Base-by-base conservation (phyloP, 305 asterid species). In the Fraxinus ornus region DNA sequence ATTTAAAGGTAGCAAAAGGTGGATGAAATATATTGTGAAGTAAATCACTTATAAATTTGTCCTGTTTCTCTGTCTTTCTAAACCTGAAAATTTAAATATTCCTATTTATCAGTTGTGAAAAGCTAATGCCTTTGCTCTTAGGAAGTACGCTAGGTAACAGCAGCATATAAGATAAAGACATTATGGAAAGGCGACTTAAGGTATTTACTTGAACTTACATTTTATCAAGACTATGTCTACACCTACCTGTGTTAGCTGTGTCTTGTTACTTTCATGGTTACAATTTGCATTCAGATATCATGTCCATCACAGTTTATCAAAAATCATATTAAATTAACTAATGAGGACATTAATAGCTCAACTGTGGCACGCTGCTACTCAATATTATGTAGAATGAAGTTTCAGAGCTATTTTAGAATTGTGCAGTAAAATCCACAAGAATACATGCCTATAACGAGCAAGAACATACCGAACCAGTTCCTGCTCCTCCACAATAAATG, bases 401-500 rank as follows among this genome's bases (percentile, higher is more conserved):
- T 47, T 32, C 71, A 33, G 7, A 12, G 68, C 4, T 26, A 12
- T 13, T 2, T 21, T 5, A 22, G 8, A 66, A 19, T 10, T 64
- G 13, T 37, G 68, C 30, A 79, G 47, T 21, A 66, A 73, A 78
- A 78, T 57, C 57, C 78, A 78, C 71, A 78, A 30, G 76, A 77
- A 39, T 8, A 22, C 21, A 13, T 68, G 84, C 33, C 17, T 3
- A 52, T 44, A 49, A 13, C 70, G 5, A 68, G 74, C 75, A 83
- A 78, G 82, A 85, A 84, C 94, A 24, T 91, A 96, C 99, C 84
- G 97, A 89, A 83, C 99, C 99, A 84, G 90, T 96, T 84, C 99
- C 99, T 19, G 98, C 86, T 86, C 98, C 98, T 85, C 99, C 99
- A 83, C 99, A 96, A 84, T 96, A 87, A 78, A 93, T 88, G 75